Evolutionary conservation across 352 stramenopile genomes (phyloP).

Genomic region (Phytophthora rubi): DNA sequence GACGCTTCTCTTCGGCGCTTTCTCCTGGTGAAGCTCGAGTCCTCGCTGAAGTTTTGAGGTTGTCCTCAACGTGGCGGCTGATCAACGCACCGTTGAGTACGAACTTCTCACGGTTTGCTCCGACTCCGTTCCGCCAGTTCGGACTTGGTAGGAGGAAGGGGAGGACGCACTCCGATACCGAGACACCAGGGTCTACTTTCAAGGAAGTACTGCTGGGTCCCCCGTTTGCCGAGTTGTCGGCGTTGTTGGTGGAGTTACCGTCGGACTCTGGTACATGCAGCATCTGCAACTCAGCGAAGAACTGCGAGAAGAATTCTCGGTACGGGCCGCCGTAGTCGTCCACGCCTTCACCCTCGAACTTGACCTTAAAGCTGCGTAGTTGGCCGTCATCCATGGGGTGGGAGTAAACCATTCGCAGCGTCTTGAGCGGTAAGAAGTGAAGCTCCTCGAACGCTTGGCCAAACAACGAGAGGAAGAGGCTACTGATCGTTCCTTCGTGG

Average conservation of each 20-base stretch:
- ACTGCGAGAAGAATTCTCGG: constrained; percentile 92
- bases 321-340: constrained; percentile 96
- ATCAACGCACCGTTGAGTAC: constrained; percentile 71
- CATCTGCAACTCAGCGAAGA: constrained; percentile 76
- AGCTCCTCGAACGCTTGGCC: constrained; percentile 88
- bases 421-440: constrained; percentile 79
- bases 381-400: constrained; percentile 94
- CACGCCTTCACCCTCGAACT: constrained; percentile 94
- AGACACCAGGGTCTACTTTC: constrained; percentile 25
- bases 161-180: constrained; percentile 60
- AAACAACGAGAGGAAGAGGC: constrained; percentile 80
- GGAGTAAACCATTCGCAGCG: constrained; percentile 89
- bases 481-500: constrained; percentile 67
- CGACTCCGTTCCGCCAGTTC: constrained; percentile 86
- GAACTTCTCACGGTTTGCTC: constrained; percentile 84
- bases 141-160: constrained; percentile 88
- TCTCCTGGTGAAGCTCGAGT: constrained; percentile 25
- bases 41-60: neutral
- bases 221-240: constrained; percentile 17
- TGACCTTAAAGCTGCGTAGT: constrained; percentile 92
- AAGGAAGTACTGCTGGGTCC: constrained; percentile 24
- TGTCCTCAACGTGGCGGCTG: neutral
- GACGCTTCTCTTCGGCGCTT: constrained; percentile 53
- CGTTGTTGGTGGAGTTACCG: neutral
- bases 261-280: constrained; percentile 29